Percentiles rank a stretch among this genome's conserved stretches.
phyloP scores from a whole-genome alignment of 192 early-diverging fungal species.

The Backusella macrospora region DNA sequence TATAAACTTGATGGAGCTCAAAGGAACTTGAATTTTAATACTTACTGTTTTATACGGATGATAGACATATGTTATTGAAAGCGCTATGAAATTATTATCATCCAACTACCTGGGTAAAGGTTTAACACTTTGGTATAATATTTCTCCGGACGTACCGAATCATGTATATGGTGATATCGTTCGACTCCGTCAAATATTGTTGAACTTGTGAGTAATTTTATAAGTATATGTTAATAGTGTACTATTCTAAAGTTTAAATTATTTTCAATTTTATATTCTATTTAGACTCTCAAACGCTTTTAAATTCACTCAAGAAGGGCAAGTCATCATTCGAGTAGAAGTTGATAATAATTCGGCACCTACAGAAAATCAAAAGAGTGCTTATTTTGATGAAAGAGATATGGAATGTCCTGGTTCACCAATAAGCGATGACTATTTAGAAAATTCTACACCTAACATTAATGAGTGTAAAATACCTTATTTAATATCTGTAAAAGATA shows the following conservation, averaged over 20 bases:
- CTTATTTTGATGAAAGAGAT: conserved; percentile 8
- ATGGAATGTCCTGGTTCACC: neutral
- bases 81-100: conserved; percentile 65
- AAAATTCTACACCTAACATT: neutral
- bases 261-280: neutral
- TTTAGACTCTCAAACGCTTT: conserved; percentile 54
- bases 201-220: conserved; percentile 43
- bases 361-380: neutral
- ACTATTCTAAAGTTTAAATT: neutral
- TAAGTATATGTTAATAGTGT: too few species aligned
- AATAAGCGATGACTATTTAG: neutral
- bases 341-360: neutral
- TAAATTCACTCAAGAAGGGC: conserved; percentile 54
- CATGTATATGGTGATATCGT: conserved; percentile 54
- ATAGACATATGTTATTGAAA: conserved; percentile 52
- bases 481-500: conserved; percentile 38
- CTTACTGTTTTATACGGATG: neutral
- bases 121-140: conserved; percentile 37
- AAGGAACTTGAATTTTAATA: neutral
- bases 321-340: conserved; percentile 39
- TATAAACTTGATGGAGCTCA: too few species aligned
- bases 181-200: conserved; percentile 54
- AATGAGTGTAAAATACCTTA: neutral
- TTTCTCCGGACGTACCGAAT: conserved; percentile 34
- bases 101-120: conserved; percentile 65